Base-by-base conservation (phyloP, 169 alveolate species). In the Plasmodium cynomolgi region DNA sequence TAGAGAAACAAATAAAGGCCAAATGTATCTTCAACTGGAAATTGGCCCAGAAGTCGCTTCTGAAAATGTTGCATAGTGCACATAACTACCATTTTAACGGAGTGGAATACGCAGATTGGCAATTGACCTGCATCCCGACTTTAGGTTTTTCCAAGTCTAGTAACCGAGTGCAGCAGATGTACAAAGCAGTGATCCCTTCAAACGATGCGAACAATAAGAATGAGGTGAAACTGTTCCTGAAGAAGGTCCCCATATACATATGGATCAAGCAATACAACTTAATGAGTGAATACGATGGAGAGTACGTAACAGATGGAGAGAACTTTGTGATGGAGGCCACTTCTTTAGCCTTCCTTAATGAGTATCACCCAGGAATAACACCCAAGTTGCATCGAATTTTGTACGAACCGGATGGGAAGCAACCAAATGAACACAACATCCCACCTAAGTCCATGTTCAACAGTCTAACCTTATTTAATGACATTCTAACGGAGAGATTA, bases 321-420 rank as follows among this genome's bases (percentile, higher is more conserved):
- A 96, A 96, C 73, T 96, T 96, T 83, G 98, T 96, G 3, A 95
- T 95, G 95, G 98, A 96, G 72, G 98, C 98, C 8, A 96, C 98
- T 4, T 94, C 96, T 13, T 93, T 95, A 39, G 97, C 98, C 20
- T 96, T 96, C 68, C 31, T 86, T 62, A 86, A 79, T 86, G 93
- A 86, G 37, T 77, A 71, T 2, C 95, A 95, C 47, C 94, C 86
- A 54, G 95, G 95, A 17, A 92, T 95, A 73, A 95, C 97, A 33
- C 97, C 98, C 5, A 95, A 94, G 8, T 94, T 96, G 58, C 91
- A 90, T 41, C 96, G 96, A 4, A 88, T 96, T 56, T 84, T 96
- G 31, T 95, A 96, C 34, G 97, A 95, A 50, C 81, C 81, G 3
- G 97, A 95, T 73, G 86, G 26, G 23, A 75, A 39, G 26, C 9